phyloP scores from a whole-genome alignment of 2,329 filamentous ascomycete genomes.

The Microdochium paspali region DNA sequence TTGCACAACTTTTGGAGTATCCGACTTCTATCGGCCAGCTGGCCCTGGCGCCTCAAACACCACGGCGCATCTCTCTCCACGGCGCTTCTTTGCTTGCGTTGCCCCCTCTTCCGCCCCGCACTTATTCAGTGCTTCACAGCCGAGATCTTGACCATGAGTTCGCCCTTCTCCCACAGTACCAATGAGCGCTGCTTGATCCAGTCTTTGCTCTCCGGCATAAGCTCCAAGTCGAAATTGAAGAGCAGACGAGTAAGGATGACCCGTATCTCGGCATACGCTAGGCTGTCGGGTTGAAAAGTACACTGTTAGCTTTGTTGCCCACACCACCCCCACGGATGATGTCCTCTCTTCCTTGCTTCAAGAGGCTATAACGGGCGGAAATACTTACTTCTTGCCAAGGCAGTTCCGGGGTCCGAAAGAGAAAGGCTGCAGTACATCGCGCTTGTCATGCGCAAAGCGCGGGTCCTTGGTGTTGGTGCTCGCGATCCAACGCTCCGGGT shows the following conservation, averaged over 20 bases:
- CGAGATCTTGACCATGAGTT: conserved; percentile 14
- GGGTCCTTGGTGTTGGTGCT: conserved; percentile 10
- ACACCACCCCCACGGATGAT: not conserved
- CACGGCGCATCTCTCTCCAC: too few species aligned
- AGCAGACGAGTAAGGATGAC: conserved; percentile 26
- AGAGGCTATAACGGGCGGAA: not conserved
- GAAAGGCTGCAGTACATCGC: conserved; percentile 36
- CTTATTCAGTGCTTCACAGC: conserved; percentile 3
- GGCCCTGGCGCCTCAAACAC: too few species aligned
- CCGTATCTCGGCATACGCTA: conserved; percentile 31
- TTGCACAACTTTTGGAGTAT: too few species aligned
- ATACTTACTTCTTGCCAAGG: conserved; percentile 31
- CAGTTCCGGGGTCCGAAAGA: conserved; percentile 38
- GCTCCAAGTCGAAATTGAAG: conserved; percentile 26
- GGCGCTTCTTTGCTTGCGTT: too few species aligned
- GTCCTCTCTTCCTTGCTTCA: not conserved
- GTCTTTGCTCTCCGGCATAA: conserved; percentile 11
- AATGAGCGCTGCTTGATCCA: conserved; percentile 15
- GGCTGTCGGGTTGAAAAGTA: conserved; percentile 13
- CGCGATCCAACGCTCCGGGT: conserved; percentile 1
- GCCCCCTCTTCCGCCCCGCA: too few species aligned
- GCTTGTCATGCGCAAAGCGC: conserved; percentile 29
- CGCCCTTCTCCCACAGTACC: conserved; percentile 15
- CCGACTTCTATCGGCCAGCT: too few species aligned
- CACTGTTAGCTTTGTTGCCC: not conserved